Evolutionary conservation across 129 eudicot species (phyloP).

Genomic region (Erigeron canadensis): DNA sequence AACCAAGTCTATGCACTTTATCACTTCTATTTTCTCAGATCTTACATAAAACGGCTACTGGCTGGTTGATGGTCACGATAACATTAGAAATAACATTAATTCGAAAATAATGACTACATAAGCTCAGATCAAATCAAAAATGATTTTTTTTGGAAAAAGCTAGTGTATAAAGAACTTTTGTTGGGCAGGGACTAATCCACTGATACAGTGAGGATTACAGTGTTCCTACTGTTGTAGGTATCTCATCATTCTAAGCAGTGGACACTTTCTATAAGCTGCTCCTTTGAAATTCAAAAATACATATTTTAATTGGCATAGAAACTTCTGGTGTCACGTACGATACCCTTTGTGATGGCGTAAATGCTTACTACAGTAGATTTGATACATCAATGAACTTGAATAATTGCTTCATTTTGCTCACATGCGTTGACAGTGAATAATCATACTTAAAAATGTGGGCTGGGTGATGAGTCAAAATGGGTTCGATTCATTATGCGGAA

Average conservation of each 20-base stretch:
- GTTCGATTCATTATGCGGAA: neutral
- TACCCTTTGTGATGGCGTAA: neutral
- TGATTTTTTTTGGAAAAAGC: neutral
- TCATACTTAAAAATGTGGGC: neutral
- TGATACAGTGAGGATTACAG: conserved; percentile 3
- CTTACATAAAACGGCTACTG: neutral
- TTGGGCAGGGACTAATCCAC: neutral
- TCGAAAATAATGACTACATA: neutral
- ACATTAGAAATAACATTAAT: conserved; percentile 1
- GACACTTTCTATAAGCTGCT: neutral
- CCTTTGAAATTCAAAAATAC: neutral
- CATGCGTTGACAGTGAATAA: neutral
- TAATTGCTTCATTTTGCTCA: neutral
- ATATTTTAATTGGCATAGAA: neutral
- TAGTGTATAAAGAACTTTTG: neutral
- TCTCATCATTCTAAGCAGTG: neutral
- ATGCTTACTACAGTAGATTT: neutral
- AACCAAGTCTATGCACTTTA: conserved; percentile 24
- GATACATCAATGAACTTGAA: neutral
- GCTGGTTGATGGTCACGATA: conserved; percentile 7
- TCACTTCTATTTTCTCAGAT: neutral
- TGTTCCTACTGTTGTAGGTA: neutral
- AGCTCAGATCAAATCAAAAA: conserved; percentile 4
- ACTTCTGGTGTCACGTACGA: too few relatives aligned
- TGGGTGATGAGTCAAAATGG: neutral